Evolutionary conservation across 352 stramenopile species (phyloP), one percentile per base, ranked within the genome.

Genomic region (Phytopythium boreale): DNA sequence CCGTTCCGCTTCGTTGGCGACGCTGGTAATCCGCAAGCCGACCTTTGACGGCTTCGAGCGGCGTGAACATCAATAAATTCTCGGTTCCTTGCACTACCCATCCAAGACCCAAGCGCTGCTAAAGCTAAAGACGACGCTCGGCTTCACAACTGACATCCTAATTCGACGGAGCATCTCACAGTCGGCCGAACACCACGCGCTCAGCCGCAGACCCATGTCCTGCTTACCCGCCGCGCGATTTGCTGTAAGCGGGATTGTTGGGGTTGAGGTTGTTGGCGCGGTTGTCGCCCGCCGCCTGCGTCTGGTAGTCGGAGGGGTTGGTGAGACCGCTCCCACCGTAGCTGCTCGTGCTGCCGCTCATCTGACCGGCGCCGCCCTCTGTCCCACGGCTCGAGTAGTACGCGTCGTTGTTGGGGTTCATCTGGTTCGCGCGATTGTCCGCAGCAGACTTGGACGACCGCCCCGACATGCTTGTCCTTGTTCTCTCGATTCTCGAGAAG

Each of bases 371-470:
- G 27, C 43, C 57, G 29, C 41, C 49, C 6, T 44, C 20, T 9
- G 14, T 34, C 36, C 55, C 55, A 8, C 55, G 55, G 55, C 36
- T 60, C 56, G 63, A 67, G 44, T 71, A 11, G 50, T 77, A 83
- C 24, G 62, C 31, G 0, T 63, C 17, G 24, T 83, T 83, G 53
- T 83, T 83, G 0, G 75, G 72, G 24, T 83, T 83, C 10, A 80
- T 39, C 36, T 83, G 75, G 41, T 79, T 80, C 0, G 72, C 51
- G 15, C 62, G 70, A 36, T 80, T 77, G 49, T 80, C 70, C 2
- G 43, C 55, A 1, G 70, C 58, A 9, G 73, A 70, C 57, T 78
- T 64, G 5, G 70, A 67, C 34, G 55, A 47, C 4, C 55, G 55
- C 1, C 55, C 55, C 34, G 55, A 60, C 55, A 60, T 60, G n/a